Evolutionary conservation across 202 grass and related monocot genomes (phyloP).

Genomic region (Schoenoplectus triqueter): DNA sequence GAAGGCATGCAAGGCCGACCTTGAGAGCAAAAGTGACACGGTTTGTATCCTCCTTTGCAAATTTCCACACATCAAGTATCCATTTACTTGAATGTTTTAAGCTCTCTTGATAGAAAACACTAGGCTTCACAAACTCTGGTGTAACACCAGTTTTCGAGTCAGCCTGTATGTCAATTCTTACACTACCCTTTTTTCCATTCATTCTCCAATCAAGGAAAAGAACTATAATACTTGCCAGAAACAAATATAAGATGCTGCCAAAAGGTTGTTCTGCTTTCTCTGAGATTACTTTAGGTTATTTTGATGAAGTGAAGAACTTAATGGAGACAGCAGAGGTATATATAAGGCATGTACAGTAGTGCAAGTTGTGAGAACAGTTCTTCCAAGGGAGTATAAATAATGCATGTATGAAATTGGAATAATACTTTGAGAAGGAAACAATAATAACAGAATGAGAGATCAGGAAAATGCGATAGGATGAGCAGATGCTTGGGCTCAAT

Average conservation of each 20-base stretch:
- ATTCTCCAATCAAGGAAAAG: slow-evolving; percentile 52
- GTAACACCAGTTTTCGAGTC: slow-evolving; percentile 25
- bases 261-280: slow-evolving; percentile 21
- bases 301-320: slow-evolving; percentile 49
- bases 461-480: slow-evolving; percentile 41
- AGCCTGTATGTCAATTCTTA: slow-evolving; percentile 62
- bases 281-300: slow-evolving; percentile 30
- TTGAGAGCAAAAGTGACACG: slow-evolving; percentile 78
- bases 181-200: slow-evolving; percentile 76
- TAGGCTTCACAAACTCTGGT: slow-evolving; percentile 41
- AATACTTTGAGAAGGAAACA: slow-evolving; percentile 40
- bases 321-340: slow-evolving; percentile 41
- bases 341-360: slow-evolving; percentile 47
- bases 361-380: slow-evolving; percentile 55
- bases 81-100: slow-evolving; percentile 51
- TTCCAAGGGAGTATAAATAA: slow-evolving; percentile 24
- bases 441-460: slow-evolving; percentile 55
- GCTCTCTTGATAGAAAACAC: slow-evolving; percentile 11
- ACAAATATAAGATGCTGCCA: slow-evolving; percentile 34
- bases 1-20: slow-evolving; percentile 76
- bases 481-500: slow-evolving; percentile 71
- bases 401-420: slow-evolving; percentile 52
- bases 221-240: slow-evolving; percentile 34
- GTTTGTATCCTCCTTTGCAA: slow-evolving; percentile 61
- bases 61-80: slow-evolving; percentile 69